A percentile compares a stretch with the other conserved stretches of the same genome.
Evolutionary conservation across 139 green algal species (phyloP).

Genomic region (Ettlia oleoabundans): DNA sequence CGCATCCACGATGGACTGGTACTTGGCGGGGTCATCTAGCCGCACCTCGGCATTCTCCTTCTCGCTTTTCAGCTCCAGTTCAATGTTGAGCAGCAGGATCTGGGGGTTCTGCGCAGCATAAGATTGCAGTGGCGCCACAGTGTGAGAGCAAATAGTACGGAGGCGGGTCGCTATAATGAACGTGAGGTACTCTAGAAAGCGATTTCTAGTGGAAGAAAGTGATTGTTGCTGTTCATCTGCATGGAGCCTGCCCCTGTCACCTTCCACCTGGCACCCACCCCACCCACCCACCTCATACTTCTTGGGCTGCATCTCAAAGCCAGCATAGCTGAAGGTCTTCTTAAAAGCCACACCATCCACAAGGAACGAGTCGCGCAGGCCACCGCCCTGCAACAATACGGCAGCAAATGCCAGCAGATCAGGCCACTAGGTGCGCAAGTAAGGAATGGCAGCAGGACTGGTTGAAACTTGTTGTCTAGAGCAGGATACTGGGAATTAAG

Average conservation of each 20-base stretch:
- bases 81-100: constrained; percentile 98
- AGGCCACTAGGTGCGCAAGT: no score
- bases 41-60: constrained; percentile 98
- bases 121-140: neutral
- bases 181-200: no score
- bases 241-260: neutral
- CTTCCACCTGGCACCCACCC: neutral
- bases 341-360: constrained; percentile 99
- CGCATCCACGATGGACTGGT: constrained; percentile 97
- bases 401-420: no score
- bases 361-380: constrained; percentile 95
- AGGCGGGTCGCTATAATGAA: no score
- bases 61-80: constrained; percentile 98
- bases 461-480: no score
- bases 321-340: constrained; percentile 99
- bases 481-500: no score
- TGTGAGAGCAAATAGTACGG: neutral
- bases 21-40: constrained; percentile 92
- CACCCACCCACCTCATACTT: constrained; percentile 59
- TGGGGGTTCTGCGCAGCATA: constrained; percentile 72
- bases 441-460: no score
- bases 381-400: constrained; percentile 77
- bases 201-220: no score
- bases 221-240: no score
- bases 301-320: constrained; percentile 99